Conservation (phyloP, 1,284 basidiomycete species). For the Stereum hirsutum region DNA sequence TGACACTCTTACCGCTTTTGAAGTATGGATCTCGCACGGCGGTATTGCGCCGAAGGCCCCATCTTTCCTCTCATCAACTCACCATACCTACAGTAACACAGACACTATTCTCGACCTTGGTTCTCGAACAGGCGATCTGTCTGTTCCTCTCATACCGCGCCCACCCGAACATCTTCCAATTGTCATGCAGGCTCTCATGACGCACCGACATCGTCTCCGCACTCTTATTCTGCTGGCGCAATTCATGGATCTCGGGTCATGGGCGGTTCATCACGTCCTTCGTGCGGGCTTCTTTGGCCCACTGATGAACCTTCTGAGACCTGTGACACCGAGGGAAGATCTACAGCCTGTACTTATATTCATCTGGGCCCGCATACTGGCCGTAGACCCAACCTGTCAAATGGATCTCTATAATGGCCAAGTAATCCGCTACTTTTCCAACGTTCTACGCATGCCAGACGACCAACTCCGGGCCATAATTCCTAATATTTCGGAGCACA, state of each 20-base stretch:
- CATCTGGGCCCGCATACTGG: conserved; percentile 97
- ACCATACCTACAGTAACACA: conserved; percentile 23
- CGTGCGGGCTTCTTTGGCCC: conserved; percentile 99
- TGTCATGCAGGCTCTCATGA: conserved; percentile 93
- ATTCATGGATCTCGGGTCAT: conserved; percentile 96
- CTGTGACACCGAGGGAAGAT: conserved; percentile 89
- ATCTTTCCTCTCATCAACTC: conserved; percentile 67
- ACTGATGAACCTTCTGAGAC: conserved; percentile 92
- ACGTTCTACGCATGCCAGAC: conserved; percentile 62
- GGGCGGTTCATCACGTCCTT: conserved; percentile 95
- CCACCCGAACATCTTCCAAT: conserved; percentile 97
- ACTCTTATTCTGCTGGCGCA: conserved; percentile 95
- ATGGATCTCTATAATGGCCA: conserved; percentile 82
- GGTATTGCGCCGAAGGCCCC: conserved; percentile 72
- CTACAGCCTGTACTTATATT: conserved; percentile 97
- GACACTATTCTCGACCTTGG: conserved; percentile 9
- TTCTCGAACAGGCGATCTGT: conserved; percentile 11
- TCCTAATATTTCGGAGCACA: conserved; percentile 93
- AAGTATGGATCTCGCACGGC: conserved; percentile 96
- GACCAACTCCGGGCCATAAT: conserved; percentile 44
- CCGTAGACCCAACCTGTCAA: conserved; percentile 91
- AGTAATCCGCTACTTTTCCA: conserved; percentile 86
- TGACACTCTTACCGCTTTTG: conserved; percentile 95
- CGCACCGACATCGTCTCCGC: conserved; percentile 91
- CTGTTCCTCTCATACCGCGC: conserved; percentile 74